Percentiles rank a stretch among this genome's conserved stretches.
These are phyloP conservation scores for Aegilops bicornis DNA, from an alignment of 176 grass and related monocot species.

Conservation along the genomic window DNA sequence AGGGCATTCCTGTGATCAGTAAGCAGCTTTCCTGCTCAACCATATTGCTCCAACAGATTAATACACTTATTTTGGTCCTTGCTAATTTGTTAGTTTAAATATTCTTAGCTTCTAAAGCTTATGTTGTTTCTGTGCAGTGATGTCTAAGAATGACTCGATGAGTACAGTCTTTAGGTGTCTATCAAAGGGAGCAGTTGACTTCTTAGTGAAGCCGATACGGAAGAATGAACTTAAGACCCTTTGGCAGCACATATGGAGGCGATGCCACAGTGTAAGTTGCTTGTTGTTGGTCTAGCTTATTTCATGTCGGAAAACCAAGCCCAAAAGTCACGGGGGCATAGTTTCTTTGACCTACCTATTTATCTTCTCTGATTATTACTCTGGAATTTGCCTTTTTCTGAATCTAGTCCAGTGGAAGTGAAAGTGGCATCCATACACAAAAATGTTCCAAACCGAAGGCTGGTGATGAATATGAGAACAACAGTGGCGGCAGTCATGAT, in stretches of 20 bases:
- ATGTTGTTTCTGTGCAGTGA: conserved; percentile 77
- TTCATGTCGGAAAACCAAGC: conserved; percentile 12
- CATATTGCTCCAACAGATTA: not conserved
- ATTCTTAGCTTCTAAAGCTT: conserved; percentile 49
- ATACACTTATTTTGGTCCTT: not conserved
- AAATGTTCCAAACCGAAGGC: conserved; percentile 57
- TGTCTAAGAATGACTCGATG: conserved; percentile 97
- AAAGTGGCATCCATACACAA: conserved; percentile 83
- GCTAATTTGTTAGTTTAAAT: conserved; percentile 26
- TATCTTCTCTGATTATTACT: conserved; percentile 6
- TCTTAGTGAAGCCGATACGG: conserved; percentile 90
- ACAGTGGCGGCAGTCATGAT: conserved; percentile 52
- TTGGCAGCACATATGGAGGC: conserved; percentile 94
- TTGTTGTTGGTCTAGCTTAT: conserved; percentile 21
- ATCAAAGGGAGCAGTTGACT: conserved; percentile 96
- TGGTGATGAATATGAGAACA: conserved; percentile 49
- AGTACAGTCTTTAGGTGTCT: conserved; percentile 78
- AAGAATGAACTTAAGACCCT: conserved; percentile 98
- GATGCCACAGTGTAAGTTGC: conserved; percentile 84
- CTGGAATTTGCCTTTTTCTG: conserved; percentile 30
- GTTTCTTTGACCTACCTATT: conserved; percentile 3
- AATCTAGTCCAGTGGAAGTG: conserved; percentile 89
- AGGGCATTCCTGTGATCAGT: conserved; percentile 95
- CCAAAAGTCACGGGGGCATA: not conserved
- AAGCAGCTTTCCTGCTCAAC: conserved; percentile 48